Percentiles rank a stretch among this genome's conserved stretches.
phyloP scores from a whole-genome alignment of 2,329 filamentous ascomycete species.

The Grosmannia clavigera region DNA sequence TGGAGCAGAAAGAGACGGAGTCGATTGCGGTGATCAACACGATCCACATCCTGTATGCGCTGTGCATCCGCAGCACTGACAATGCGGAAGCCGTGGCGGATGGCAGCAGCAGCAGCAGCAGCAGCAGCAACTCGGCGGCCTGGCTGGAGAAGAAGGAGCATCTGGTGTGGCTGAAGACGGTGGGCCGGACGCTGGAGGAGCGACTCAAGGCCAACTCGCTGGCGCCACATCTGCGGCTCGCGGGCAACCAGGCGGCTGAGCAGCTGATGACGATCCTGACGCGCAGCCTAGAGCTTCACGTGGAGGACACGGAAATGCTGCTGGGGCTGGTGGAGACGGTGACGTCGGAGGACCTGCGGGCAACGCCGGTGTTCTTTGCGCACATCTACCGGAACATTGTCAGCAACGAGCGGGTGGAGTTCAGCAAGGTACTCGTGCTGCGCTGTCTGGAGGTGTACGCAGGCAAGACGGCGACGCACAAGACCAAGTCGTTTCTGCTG shows the following conservation, averaged over 20 bases:
- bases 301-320: slow-evolving; percentile 68
- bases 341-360: slow-evolving; percentile 70
- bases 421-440: slow-evolving; percentile 70
- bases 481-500: slow-evolving; percentile 84
- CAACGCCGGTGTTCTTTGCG: slow-evolving; percentile 60
- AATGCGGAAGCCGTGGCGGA: neutral
- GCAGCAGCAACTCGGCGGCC: slow-evolving; percentile 35
- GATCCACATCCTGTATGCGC: slow-evolving; percentile 71
- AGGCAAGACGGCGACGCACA: slow-evolving; percentile 65
- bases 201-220: slow-evolving; percentile 60
- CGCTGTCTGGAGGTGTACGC: slow-evolving; percentile 83
- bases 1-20: slow-evolving; percentile 56
- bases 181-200: slow-evolving; percentile 67
- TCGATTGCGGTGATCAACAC: slow-evolving; percentile 68
- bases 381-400: slow-evolving; percentile 84
- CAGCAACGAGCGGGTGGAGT: slow-evolving; percentile 70
- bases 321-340: slow-evolving; percentile 76
- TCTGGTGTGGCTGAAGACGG: slow-evolving; percentile 46
- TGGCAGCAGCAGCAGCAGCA: neutral
- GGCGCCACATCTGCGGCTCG: slow-evolving; percentile 60
- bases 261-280: slow-evolving; percentile 79
- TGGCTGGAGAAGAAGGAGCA: slow-evolving; percentile 66
- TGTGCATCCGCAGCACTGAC: slow-evolving; percentile 31
- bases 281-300: slow-evolving; percentile 61
- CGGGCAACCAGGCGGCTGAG: slow-evolving; percentile 79